These are phyloP conservation scores for Hylodesmum podocarpum DNA, from an alignment of 306 rosid species.

Conservation along the genomic window DNA sequence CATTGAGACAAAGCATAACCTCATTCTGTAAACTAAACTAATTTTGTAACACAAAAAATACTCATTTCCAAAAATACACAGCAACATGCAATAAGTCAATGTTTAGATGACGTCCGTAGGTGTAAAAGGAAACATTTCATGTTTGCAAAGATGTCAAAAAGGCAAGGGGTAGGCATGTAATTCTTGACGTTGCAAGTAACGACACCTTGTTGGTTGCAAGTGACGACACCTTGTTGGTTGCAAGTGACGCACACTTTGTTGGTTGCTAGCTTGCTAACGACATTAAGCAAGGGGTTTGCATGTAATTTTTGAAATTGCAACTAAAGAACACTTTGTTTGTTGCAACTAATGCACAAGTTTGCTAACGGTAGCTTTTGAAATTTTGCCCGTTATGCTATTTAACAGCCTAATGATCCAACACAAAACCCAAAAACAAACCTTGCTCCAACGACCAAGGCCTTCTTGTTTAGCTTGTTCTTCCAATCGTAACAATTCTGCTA, in stretches of 20 bases:
- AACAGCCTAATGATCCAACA: not conserved
- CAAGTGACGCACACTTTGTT: not conserved
- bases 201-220: not conserved
- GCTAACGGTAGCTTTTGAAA: not conserved
- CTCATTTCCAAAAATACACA: not conserved
- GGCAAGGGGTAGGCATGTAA: not conserved
- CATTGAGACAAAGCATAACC: not conserved
- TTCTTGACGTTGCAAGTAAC: not conserved
- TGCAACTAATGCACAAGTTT: not conserved
- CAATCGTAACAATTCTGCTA: constrained; percentile 60
- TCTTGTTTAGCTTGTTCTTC: constrained; percentile 86
- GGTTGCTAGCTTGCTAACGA: not conserved
- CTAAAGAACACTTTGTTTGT: not conserved
- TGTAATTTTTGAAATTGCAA: not conserved
- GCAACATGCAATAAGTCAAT: not conserved
- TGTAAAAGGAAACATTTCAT: constrained; percentile 19
- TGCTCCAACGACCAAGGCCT: constrained; percentile 89
- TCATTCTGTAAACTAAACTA: constrained; percentile 11
- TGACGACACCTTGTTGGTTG: not conserved
- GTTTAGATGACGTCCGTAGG: not conserved
- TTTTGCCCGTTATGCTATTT: not conserved
- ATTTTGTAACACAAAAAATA: not conserved
- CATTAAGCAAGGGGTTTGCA: not conserved
- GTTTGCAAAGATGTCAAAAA: not conserved
- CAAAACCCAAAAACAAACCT: constrained; percentile 47